Base-by-base conservation (phyloP, 1,284 basidiomycete species). In the Neonothopanus nambi region DNA sequence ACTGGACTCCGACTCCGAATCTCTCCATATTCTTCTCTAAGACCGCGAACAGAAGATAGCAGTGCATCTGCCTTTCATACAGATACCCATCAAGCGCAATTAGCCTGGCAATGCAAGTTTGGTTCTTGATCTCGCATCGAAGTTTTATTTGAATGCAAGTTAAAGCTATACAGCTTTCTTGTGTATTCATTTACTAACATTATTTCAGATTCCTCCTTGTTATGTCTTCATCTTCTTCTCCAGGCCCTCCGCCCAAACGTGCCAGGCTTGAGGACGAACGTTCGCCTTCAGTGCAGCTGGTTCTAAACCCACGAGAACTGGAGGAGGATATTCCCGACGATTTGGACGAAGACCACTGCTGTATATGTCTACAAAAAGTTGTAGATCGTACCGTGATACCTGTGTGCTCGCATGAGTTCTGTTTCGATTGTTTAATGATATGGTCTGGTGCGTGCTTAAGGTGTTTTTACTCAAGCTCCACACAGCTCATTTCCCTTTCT, bases 381-480 rank as follows among this genome's bases (percentile, higher is more conserved):
- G 72, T 78, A n/a, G 91, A 95, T 70, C 75, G 88, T 40, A 87
- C 92, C 0, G 79, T 93, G 40, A 75, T 93, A 18, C 89, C 90
- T 1, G 78, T 74, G 5, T 95, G 93, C 67, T 87, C 89, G 1
- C 93, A 95, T 71, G 85, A 89, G 63, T 95, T 94, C 65, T 95
- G 93, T 63, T 94, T 95, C 61, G 88, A 90, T 55, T 95, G 93
- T 67, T 78, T 95, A 15, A 73, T 88, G 41, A 72, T 92, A 1
- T 95, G 92, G 93, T 81, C 88, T 33, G 88, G 91, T 85, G 66
- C 70, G 76, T 73, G 57, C 5, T 43, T 45, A 21, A 26, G 20
- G 54, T 33, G 26, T 51, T 20, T 40, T 28, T 49, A 28, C 44
- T 47, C 5, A 44, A 37, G 26, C 5, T 8, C 18, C 23, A 13